Evolutionary conservation across 768 basidiomycete genomes (phyloP), one percentile per base, ranked within the genome.

Genomic region (Phanerochaete carnosa): DNA sequence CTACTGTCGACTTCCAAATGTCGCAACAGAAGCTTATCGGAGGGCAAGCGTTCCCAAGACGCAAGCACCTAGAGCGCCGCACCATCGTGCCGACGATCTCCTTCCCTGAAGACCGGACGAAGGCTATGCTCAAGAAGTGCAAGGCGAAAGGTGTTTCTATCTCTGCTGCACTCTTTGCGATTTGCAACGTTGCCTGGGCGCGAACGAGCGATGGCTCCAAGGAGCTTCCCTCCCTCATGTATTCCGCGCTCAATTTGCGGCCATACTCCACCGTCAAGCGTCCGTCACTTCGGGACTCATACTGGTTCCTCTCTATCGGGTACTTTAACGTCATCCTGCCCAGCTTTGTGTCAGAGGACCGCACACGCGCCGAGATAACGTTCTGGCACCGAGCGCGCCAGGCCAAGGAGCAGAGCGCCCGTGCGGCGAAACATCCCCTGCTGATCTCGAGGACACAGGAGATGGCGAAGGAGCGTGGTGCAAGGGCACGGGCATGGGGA

Each of bases 321-420:
- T 91, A 89, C 74, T 90, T 89, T 79, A 93, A 92, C 72, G 79
- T 95, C 65, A 75, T 92, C 58, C 83, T 95, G 8, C 91, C 92
- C 0, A 77, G 80, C 22, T 90, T 93, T 74, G 67, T 90, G 26
- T 86, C 88, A n/a, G 58, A 66, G 15, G 75, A 75, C 26, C 65
- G 66, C 9, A 62, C 64, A 3, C 55, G 59, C 28, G 73, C 80
- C 35, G 64, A 79, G 28, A 66, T 74, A 29, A 80, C 77, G 0
- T 89, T 94, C 72, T 94, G 91, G 91, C 84, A 85, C 62, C 83
- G 91, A 57, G 89, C 90, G 15, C 82, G 80, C 19, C 72, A 74
- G 35, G 88, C 89, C 15, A 90, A 90, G 68, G 72, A 70, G 15
- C 92, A 94, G 71, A 90, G 88, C 65, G 74, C 77, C 2, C 74